Base-by-base conservation (phyloP, 495 filamentous ascomycete species). In the Thermothielavioides terrestris region DNA sequence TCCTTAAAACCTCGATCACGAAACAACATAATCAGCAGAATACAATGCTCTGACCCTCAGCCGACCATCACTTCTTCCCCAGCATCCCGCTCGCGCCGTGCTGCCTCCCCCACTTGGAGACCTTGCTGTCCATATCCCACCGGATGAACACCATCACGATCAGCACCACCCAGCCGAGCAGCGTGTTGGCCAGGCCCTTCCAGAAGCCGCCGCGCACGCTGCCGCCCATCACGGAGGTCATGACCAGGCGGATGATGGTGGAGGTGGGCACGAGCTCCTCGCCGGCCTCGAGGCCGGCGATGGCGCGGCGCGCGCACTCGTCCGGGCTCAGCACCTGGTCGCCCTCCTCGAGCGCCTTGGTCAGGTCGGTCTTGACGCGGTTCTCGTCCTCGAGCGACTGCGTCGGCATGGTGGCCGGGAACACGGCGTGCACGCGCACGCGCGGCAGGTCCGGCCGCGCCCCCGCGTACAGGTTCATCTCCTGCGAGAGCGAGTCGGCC, bases 341-440 rank as follows among this genome's bases (percentile, higher is more conserved):
- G 8, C 72, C 71, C 47, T 85, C 81, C 65, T 95, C 89, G 34
- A 95, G 65, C 15, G 79, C 69, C 61, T 82, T 79, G 6, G 88
- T 92, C 22, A 92, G 61, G 15, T 76, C 78, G 3, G 85, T 85
- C 66, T 94, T 95, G 14, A 75, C 71, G 53, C 64, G 55, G 53
- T 91, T 81, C 61, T 95, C 89, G 15, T 76, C 69, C 38, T 86
- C 86, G 36, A 80, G 76, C 0, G 84, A 84, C 0, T 82, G 77
- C 10, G 76, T 77, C 30, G 76, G 73, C 51, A 95, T 94, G 0
- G 82, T 84, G 46, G 78, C n/a, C 87, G 89, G 88, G 64, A 86
- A 88, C 9, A 92, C 77, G 10, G 80, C 81, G 52, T 89, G 86
- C n/a, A 90, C 77, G 48, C 82, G 79, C 44, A 94, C 79, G 5